A percentile compares a stretch with the other conserved stretches of the same genome.
Conservation (phyloP, 257 asterid species). For the Salvia hispanica region DNA sequence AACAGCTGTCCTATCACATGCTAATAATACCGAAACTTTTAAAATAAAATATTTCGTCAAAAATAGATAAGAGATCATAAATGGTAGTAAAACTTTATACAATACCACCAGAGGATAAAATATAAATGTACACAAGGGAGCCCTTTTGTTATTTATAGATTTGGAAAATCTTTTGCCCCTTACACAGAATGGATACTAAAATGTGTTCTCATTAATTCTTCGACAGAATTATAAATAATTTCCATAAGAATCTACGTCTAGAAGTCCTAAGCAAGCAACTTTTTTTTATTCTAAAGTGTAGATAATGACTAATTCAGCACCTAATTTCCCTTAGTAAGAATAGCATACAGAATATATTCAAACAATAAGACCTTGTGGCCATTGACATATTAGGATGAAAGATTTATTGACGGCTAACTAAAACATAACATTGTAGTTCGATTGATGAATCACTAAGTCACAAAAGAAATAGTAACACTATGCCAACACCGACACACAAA, state of each 20-base stretch:
- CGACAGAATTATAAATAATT: neutral
- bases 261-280: neutral
- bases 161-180: neutral
- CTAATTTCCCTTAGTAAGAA: neutral
- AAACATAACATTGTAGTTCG: neutral
- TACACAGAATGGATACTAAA: neutral
- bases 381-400: neutral
- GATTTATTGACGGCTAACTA: neutral
- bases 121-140: neutral
- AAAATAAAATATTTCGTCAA: neutral
- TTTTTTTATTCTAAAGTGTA: neutral
- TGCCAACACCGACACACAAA: neutral
- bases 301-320: neutral
- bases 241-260: neutral
- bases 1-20: neutral
- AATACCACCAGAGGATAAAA: neutral
- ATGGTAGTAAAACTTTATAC: neutral
- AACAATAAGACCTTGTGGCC: neutral
- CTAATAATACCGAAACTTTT: conserved; percentile 3
- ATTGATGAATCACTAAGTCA: neutral
- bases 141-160: neutral
- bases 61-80: neutral
- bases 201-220: neutral
- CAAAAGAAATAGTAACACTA: neutral
- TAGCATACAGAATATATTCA: neutral